phyloP scores from a whole-genome alignment of 2,329 filamentous ascomycete species.

The Bertia moriformis region DNA sequence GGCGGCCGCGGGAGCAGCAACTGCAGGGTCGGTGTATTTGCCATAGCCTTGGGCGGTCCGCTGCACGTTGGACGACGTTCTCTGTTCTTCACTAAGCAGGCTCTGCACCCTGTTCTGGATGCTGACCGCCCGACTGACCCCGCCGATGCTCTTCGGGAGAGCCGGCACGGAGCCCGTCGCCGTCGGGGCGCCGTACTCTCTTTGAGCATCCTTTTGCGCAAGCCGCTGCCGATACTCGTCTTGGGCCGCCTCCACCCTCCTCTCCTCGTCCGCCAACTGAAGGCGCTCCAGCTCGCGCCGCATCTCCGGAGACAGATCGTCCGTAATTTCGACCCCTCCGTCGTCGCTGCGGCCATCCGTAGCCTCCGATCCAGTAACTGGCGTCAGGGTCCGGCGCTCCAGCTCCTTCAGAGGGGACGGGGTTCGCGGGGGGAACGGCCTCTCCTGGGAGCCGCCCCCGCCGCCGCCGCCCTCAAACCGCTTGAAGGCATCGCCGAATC shows the following conservation, averaged over 20 bases:
- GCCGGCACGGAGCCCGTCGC: constrained; percentile 19
- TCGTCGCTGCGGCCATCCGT: constrained; percentile 57
- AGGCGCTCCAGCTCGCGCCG: constrained; percentile 76
- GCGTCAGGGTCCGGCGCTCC: constrained; percentile 40
- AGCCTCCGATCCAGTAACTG: constrained; percentile 64
- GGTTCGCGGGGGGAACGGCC: constrained; percentile 18
- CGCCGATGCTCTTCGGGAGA: constrained; percentile 39
- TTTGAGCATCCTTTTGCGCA: constrained; percentile 42
- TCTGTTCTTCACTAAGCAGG: constrained; percentile 65
- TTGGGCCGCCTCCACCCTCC: constrained; percentile 72
- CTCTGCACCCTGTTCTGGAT: constrained; percentile 88
- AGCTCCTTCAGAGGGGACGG: constrained; percentile 33
- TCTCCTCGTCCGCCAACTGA: constrained; percentile 73
- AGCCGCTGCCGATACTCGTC: constrained; percentile 74
- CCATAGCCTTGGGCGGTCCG: constrained; percentile 80
- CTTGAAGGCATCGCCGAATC: constrained; percentile 88
- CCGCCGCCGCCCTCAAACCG: constrained; percentile 73
- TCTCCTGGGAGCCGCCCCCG: constrained; percentile 20
- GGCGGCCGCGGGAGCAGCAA: constrained; percentile 16
- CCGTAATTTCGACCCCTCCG: constrained; percentile 47
- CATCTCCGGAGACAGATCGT: constrained; percentile 72
- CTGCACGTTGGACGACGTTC: constrained; percentile 37
- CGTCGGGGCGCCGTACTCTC: constrained; percentile 24
- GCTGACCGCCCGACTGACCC: constrained; percentile 54
- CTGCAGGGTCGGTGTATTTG: constrained; percentile 67